These are phyloP conservation scores for Mucor racemosus DNA, from an alignment of 371 early-diverging fungal species.

Conservation along the genomic window DNA sequence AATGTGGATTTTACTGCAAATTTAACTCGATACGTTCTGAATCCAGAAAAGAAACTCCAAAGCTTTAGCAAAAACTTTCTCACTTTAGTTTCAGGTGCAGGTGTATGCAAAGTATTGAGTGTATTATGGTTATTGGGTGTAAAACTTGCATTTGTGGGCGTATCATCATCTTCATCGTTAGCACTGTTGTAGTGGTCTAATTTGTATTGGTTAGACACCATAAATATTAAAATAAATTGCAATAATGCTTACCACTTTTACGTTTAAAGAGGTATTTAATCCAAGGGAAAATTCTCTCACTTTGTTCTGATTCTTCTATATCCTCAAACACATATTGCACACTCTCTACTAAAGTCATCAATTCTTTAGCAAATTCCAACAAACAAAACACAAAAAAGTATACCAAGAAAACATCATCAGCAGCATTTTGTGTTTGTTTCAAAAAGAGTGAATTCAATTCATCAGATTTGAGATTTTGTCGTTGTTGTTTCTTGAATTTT, in stretches of 20 bases:
- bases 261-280: background rate
- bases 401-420: constrained; percentile 72
- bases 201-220: background rate
- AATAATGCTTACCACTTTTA: background rate
- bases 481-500: constrained; percentile 8
- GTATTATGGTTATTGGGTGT: constrained; percentile 59
- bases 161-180: background rate
- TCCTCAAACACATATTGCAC: constrained; percentile 32
- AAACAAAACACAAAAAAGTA: constrained; percentile 79
- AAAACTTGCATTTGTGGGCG: constrained; percentile 2
- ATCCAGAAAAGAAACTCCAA: constrained; percentile 67
- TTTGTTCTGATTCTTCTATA: constrained; percentile 8
- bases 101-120: constrained; percentile 67
- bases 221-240: too few relatives aligned
- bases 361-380: constrained; percentile 73
- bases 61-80: constrained; percentile 53
- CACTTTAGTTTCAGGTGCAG: constrained; percentile 54
- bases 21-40: constrained; percentile 65
- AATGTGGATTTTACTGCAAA: constrained; percentile 78
- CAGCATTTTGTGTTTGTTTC: constrained; percentile 33
- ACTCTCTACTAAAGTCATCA: constrained; percentile 57
- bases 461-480: background rate
- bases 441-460: constrained; percentile 40
- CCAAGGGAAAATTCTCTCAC: background rate
- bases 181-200: background rate